Percentiles rank a stretch among this genome's conserved stretches.
Conservation (phyloP, 495 filamentous ascomycete species). For the Aspergillus panamensis region DNA sequence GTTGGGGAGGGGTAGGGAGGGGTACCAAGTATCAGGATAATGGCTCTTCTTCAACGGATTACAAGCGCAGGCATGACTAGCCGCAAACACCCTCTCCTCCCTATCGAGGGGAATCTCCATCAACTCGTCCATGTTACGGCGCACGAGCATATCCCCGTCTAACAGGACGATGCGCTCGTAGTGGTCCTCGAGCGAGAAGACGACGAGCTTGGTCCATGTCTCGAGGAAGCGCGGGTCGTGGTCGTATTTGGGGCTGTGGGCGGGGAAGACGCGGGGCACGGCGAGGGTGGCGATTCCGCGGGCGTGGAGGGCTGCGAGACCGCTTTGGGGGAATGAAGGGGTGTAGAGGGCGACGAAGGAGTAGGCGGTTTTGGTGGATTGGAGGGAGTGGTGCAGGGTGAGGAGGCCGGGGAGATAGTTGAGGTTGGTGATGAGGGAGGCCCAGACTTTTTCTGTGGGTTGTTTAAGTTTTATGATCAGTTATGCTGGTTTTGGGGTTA, state of each 20-base stretch:
- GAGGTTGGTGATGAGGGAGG: slow-evolving; percentile 31
- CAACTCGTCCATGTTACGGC: slow-evolving; percentile 79
- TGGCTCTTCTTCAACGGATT: slow-evolving; percentile 73
- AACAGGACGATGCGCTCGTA: slow-evolving; percentile 73
- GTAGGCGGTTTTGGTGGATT: slow-evolving; percentile 22
- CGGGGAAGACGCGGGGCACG: slow-evolving; percentile 21
- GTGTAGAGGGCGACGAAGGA: slow-evolving; percentile 32
- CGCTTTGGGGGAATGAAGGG: slow-evolving; percentile 24
- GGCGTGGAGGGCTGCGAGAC: slow-evolving; percentile 21
- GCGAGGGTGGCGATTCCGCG: slow-evolving; percentile 23
- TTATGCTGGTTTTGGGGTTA: neutral
- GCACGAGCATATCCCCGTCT: slow-evolving; percentile 81
- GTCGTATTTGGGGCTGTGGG: slow-evolving; percentile 15
- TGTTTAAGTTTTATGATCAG: neutral
- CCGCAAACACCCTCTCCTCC: slow-evolving; percentile 63
- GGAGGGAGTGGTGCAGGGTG: slow-evolving; percentile 30
- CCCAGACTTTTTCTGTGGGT: slow-evolving; percentile 27
- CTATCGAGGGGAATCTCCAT: slow-evolving; percentile 70
- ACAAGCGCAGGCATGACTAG: slow-evolving; percentile 75
- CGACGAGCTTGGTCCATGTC: slow-evolving; percentile 79
- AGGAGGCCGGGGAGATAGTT: slow-evolving; percentile 32
- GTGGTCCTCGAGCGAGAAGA: slow-evolving; percentile 63
- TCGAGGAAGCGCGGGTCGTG: slow-evolving; percentile 76
- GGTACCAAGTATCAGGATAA: slow-evolving; percentile 69
- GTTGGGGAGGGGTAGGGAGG: neutral